These are phyloP conservation scores for Paracamarosporium sp. DNA, from an alignment of 2,329 filamentous ascomycete genomes.

Conservation along the genomic window DNA sequence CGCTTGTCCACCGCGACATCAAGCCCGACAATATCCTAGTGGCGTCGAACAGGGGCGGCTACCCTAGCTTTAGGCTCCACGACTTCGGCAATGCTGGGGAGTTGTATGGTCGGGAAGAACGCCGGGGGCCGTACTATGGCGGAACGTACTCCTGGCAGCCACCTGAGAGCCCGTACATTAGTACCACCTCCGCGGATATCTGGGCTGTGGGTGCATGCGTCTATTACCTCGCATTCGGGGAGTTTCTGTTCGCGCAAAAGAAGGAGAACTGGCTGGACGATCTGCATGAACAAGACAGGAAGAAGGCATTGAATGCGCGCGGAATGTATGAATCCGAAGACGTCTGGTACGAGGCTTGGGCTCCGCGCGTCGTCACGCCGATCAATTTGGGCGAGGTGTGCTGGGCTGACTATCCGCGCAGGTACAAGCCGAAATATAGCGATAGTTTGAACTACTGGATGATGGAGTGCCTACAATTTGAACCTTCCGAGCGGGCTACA, in stretches of 20 bases:
- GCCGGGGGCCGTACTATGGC: not conserved
- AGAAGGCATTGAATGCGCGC: not conserved
- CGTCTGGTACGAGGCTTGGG: constrained; percentile 23
- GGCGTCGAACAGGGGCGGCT: constrained; percentile 24
- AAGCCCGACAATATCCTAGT: constrained; percentile 40
- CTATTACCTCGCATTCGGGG: constrained; percentile 33
- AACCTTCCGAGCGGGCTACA: constrained; percentile 17
- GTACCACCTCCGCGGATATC: constrained; percentile 33
- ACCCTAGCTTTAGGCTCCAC: constrained; percentile 34
- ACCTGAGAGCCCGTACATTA: constrained; percentile 37
- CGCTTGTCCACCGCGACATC: constrained; percentile 31
- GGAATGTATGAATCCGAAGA: constrained; percentile 2
- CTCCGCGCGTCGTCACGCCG: constrained; percentile 24
- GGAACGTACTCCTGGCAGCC: constrained; percentile 37
- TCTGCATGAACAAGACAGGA: constrained; percentile 1
- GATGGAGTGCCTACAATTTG: constrained; percentile 16
- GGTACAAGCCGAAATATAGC: constrained; percentile 28
- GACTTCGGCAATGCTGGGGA: constrained; percentile 24
- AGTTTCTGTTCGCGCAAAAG: constrained; percentile 15
- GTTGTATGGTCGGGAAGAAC: not conserved
- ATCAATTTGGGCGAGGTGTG: constrained; percentile 27
- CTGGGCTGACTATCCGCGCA: too few relatives aligned
- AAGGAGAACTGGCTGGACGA: not conserved
- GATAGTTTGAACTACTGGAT: constrained; percentile 35
- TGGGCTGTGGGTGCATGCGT: constrained; percentile 42